phyloP scores from a whole-genome alignment of 1,139 yeast genomes.

The Protomyces gravidus region DNA sequence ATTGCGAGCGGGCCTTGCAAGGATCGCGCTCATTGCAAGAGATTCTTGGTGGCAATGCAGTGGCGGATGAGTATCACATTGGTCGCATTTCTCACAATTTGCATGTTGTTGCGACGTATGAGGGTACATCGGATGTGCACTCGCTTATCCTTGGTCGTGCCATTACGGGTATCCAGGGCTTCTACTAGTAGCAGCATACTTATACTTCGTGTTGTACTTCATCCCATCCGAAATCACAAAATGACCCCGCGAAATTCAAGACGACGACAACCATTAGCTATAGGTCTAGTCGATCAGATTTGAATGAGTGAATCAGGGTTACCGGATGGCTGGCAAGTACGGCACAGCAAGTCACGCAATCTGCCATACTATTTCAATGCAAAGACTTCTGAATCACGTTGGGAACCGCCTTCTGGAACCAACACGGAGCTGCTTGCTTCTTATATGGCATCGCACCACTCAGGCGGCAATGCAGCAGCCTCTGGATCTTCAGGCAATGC shows the following conservation, averaged over 20 bases:
- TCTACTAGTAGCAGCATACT: slow-evolving; percentile 8
- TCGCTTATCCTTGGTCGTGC: slow-evolving; percentile 46
- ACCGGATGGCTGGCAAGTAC: slow-evolving; percentile 79
- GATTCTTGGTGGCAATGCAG: slow-evolving; percentile 47
- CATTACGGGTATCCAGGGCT: slow-evolving; percentile 46
- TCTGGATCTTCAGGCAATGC: slow-evolving; percentile 32
- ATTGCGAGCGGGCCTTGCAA: slow-evolving; percentile 45
- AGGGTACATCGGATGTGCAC: slow-evolving; percentile 48
- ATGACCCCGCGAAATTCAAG: neutral
- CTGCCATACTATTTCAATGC: slow-evolving; percentile 61
- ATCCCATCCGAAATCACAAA: neutral
- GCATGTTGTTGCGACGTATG: slow-evolving; percentile 46
- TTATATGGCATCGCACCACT: slow-evolving; percentile 48
- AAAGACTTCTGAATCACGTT: slow-evolving; percentile 53
- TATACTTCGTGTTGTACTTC: neutral
- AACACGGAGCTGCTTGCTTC: slow-evolving; percentile 56
- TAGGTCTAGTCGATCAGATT: too few relatives aligned
- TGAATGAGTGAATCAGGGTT: slow-evolving; percentile 54
- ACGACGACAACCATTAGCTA: neutral
- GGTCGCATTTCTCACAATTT: slow-evolving; percentile 46
- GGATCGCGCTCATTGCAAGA: slow-evolving; percentile 45
- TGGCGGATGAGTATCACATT: slow-evolving; percentile 47
- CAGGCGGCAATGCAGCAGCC: slow-evolving; percentile 32
- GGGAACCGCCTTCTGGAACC: slow-evolving; percentile 91
- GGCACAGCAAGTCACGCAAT: slow-evolving; percentile 72